A percentile compares a stretch with the other conserved stretches of the same genome.
phyloP scores from a whole-genome alignment of 2,329 filamentous ascomycete species.

The Pseudogymnoascus destructans region DNA sequence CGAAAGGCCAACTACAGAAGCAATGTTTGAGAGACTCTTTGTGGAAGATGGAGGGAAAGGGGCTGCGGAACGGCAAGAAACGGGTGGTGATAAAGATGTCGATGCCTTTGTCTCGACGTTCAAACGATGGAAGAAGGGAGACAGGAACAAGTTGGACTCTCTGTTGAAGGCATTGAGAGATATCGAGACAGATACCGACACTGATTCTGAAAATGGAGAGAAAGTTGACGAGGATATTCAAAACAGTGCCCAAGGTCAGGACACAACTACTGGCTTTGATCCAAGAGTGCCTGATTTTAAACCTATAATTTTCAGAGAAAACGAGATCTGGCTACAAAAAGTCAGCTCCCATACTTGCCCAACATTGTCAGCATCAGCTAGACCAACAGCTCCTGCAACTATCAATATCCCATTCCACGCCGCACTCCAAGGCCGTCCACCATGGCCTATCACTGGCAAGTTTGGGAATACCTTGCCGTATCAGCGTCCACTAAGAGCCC shows the following conservation, averaged over 20 bases:
- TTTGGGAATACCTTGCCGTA: not conserved
- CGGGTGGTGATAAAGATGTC: not conserved
- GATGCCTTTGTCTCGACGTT: not conserved
- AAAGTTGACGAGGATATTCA: not conserved
- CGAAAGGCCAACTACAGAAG: not conserved
- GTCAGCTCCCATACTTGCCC: not conserved
- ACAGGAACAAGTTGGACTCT: not conserved
- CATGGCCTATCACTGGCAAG: not conserved
- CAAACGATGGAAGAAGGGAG: conserved; percentile 2
- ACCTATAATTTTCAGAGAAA: not conserved
- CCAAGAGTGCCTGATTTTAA: not conserved
- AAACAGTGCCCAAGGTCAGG: not conserved
- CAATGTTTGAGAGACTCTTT: not conserved
- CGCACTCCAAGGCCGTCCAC: not conserved
- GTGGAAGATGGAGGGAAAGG: not conserved
- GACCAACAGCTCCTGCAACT: not conserved
- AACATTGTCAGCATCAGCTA: not conserved
- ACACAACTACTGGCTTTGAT: not conserved
- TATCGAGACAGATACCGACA: not conserved
- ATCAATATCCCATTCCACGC: not conserved
- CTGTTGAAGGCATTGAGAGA: not conserved
- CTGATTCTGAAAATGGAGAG: not conserved
- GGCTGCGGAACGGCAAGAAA: not conserved
- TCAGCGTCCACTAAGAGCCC: not conserved
- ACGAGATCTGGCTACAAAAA: not conserved